Evolutionary conservation across 129 eudicot species (phyloP).

Genomic region (Scalesia atractyloides): DNA sequence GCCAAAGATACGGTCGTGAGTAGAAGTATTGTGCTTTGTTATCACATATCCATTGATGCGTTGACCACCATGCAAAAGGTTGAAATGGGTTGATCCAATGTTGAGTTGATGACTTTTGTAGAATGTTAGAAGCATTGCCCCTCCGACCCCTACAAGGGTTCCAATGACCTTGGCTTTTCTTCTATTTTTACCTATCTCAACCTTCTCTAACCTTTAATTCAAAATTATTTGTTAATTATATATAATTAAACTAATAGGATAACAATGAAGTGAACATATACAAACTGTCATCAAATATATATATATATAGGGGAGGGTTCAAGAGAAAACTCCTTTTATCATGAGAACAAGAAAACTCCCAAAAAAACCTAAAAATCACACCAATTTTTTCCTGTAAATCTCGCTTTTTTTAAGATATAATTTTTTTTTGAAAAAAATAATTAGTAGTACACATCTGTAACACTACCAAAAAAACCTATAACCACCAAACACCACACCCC

Average conservation of each 20-base stretch:
- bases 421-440: too few relatives aligned
- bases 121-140: constrained; percentile 75
- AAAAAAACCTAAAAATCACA: too few relatives aligned
- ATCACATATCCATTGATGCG: not conserved
- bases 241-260: not conserved
- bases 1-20: constrained; percentile 30
- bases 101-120: constrained; percentile 51
- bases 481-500: too few relatives aligned
- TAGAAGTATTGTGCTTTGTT: constrained; percentile 15
- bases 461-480: too few relatives aligned
- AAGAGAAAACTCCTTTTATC: too few relatives aligned
- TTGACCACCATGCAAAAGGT: constrained; percentile 36
- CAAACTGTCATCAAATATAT: too few relatives aligned
- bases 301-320: too few relatives aligned
- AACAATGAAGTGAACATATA: not conserved
- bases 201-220: constrained; percentile 50
- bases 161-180: constrained; percentile 74
- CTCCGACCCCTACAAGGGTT: constrained; percentile 47
- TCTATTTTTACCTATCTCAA: constrained; percentile 31
- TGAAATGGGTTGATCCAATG: constrained; percentile 36
- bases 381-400: too few relatives aligned
- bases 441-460: too few relatives aligned
- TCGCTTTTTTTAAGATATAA: too few relatives aligned
- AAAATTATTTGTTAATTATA: not conserved
- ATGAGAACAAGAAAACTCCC: too few relatives aligned